Conservation (phyloP, 2,329 filamentous ascomycete species). For the Fusarium poae region DNA sequence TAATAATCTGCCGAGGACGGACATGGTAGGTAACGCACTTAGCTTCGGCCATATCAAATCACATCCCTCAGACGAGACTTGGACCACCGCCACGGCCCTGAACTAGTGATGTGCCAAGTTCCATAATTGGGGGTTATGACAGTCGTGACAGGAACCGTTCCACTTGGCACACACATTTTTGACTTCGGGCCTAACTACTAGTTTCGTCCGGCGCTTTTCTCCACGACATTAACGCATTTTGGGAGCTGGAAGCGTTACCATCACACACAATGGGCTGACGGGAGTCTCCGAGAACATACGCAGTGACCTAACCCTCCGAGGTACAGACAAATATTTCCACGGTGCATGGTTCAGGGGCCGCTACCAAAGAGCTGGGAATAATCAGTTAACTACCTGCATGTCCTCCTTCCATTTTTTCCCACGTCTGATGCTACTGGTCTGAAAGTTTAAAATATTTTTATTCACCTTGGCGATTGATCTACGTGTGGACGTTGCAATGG, state of each 20-base stretch:
- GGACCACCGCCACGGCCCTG: background rate
- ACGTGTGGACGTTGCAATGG: slow-evolving; percentile 34
- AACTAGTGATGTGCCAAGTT: background rate
- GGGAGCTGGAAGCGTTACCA: background rate
- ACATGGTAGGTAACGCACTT: background rate
- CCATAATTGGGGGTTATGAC: background rate
- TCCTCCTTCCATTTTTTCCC: slow-evolving; percentile 10
- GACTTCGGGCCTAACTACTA: slow-evolving; percentile 9
- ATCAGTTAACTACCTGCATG: slow-evolving; percentile 34
- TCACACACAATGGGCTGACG: slow-evolving; percentile 16
- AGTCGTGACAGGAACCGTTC: background rate
- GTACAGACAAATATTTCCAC: background rate
- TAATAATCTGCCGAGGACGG: background rate
- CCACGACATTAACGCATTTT: slow-evolving; percentile 8
- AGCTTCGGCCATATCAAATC: background rate
- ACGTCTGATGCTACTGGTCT: background rate
- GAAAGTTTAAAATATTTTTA: slow-evolving; percentile 6
- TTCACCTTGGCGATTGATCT: background rate
- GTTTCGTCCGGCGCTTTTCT: background rate
- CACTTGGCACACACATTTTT: slow-evolving; percentile 17
- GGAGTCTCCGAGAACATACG: background rate
- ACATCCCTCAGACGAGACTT: background rate
- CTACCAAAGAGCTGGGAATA: slow-evolving; percentile 6
- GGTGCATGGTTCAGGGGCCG: background rate
- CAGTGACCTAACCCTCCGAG: background rate